phyloP scores from a whole-genome alignment of 805 yeast species.

The Metschnikowia gelsemii region DNA sequence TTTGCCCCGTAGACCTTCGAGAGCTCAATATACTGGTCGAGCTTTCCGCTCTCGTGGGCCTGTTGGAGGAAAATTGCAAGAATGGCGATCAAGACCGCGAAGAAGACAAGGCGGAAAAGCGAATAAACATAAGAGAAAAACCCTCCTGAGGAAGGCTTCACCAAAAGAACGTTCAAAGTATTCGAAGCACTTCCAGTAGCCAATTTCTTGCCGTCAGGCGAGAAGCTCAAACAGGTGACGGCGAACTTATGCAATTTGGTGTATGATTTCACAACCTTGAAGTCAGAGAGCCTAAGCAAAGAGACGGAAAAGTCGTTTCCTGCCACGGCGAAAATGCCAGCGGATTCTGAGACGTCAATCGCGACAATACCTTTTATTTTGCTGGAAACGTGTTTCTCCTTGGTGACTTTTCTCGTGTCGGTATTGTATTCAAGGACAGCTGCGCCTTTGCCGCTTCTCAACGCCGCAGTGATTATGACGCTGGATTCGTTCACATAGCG shows the following conservation, averaged over 20 bases:
- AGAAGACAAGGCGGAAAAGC: conserved; percentile 31
- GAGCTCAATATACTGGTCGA: conserved; percentile 25
- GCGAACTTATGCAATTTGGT: conserved; percentile 74
- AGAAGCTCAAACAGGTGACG: conserved; percentile 68
- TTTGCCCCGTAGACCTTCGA: conserved; percentile 23
- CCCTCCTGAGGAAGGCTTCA: conserved; percentile 13
- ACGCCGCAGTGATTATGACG: conserved; percentile 35
- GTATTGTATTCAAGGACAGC: conserved; percentile 46
- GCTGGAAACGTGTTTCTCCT: conserved; percentile 41
- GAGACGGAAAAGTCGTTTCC: conserved; percentile 68
- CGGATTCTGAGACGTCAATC: conserved; percentile 43
- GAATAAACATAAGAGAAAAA: conserved; percentile 36
- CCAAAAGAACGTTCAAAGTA: conserved; percentile 54
- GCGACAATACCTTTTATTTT: conserved; percentile 57
- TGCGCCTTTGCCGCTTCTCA: conserved; percentile 37
- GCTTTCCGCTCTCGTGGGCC: conserved; percentile 36
- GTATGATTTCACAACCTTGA: conserved; percentile 50
- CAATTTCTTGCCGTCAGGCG: conserved; percentile 62
- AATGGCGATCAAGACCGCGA: conserved; percentile 32
- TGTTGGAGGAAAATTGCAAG: conserved; percentile 37
- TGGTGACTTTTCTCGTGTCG: conserved; percentile 41
- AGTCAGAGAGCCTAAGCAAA: conserved; percentile 50
- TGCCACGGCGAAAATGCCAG: conserved; percentile 52
- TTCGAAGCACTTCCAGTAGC: conserved; percentile 80
- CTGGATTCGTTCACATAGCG: conserved; percentile 37